These are phyloP conservation scores for Jaenimonas drosophilae DNA, from an alignment of 208 protist species.

Conservation along the genomic window DNA sequence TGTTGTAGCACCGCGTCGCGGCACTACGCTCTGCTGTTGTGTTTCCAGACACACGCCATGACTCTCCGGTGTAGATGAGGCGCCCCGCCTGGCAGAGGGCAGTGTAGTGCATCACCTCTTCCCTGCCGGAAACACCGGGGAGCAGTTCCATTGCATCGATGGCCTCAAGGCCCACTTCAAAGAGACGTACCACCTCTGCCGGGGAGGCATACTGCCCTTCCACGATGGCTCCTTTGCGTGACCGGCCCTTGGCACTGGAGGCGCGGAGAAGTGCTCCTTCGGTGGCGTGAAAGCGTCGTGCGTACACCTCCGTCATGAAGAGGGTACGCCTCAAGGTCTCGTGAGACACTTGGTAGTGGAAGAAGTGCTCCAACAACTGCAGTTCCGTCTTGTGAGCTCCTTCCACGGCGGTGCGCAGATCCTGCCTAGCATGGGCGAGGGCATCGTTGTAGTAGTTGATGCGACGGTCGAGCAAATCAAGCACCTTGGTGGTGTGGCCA, in stretches of 20 bases:
- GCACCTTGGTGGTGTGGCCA: slow-evolving; percentile 52
- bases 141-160: slow-evolving; percentile 74
- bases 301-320: slow-evolving; percentile 62
- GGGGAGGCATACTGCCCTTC: slow-evolving; percentile 68
- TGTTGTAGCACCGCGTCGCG: slow-evolving; percentile 44
- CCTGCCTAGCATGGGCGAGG: slow-evolving; percentile 61
- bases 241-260: slow-evolving; percentile 1
- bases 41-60: slow-evolving; percentile 42
- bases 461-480: slow-evolving; percentile 75
- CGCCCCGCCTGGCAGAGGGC: slow-evolving; percentile 43
- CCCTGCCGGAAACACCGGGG: slow-evolving; percentile 50
- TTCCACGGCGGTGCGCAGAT: slow-evolving; percentile 39
- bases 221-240: slow-evolving; percentile 27
- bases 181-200: slow-evolving; percentile 77
- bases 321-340: slow-evolving; percentile 60
- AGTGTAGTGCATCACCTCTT: slow-evolving; percentile 33
- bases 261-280: slow-evolving; percentile 25
- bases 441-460: slow-evolving; percentile 79
- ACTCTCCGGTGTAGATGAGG: slow-evolving; percentile 61
- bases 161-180: slow-evolving; percentile 48
- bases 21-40: slow-evolving; percentile 7
- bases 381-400: slow-evolving; percentile 37
- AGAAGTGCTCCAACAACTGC: slow-evolving; percentile 74
- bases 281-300: slow-evolving; percentile 60
- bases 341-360: slow-evolving; percentile 61